Evolutionary conservation across 2,329 filamentous ascomycete species (phyloP).

Genomic region (Penicillium fuscoglaucum): DNA sequence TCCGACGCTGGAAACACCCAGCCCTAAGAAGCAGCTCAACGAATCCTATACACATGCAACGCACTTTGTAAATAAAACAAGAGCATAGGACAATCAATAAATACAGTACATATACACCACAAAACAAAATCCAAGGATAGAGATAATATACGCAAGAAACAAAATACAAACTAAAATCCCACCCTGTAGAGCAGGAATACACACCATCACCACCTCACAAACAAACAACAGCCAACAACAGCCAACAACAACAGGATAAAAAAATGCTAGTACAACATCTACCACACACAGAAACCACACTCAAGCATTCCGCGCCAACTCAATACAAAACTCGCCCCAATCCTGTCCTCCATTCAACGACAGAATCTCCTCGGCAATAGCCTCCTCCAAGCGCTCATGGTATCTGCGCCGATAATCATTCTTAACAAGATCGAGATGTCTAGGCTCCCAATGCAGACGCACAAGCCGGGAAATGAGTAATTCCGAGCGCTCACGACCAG

Average conservation of each 20-base stretch:
- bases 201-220: background rate
- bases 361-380: conserved; percentile 73
- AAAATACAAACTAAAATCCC: background rate
- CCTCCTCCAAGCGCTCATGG: conserved; percentile 69
- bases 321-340: conserved; percentile 74
- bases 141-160: background rate
- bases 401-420: conserved; percentile 78
- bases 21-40: background rate
- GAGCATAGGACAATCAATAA: background rate
- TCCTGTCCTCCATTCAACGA: conserved; percentile 54
- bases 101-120: background rate
- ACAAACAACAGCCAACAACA: background rate
- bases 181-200: background rate
- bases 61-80: background rate
- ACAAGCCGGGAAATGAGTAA: conserved; percentile 85
- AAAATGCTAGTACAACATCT: background rate
- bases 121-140: background rate
- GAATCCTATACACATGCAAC: background rate
- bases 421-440: conserved; percentile 79
- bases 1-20: background rate
- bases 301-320: conserved; percentile 49
- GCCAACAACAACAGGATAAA: background rate
- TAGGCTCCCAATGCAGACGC: conserved; percentile 86
- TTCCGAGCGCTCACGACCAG: conserved; percentile 74
- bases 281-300: background rate